Conservation (phyloP, 768 basidiomycete genomes). For the Sarcomyxa edulis region DNA sequence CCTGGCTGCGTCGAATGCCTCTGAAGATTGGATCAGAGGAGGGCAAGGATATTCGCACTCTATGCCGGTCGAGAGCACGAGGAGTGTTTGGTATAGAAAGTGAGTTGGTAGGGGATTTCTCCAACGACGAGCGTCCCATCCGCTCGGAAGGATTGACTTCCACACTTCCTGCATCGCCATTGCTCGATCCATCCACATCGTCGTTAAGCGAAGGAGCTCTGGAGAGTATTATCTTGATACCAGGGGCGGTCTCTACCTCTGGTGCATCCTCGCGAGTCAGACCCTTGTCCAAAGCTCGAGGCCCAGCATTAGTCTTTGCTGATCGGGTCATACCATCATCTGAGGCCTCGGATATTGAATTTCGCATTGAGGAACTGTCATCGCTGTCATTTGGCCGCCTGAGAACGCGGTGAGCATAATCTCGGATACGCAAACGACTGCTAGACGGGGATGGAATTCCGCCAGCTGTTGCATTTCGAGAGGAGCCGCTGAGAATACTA, state of each 20-base stretch:
- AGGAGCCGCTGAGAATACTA: slow-evolving; percentile 34
- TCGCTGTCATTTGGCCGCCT: slow-evolving; percentile 36
- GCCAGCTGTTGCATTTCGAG: slow-evolving; percentile 15
- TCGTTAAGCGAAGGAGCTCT: slow-evolving; percentile 1
- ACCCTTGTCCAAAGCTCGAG: too few relatives aligned
- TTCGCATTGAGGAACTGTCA: slow-evolving; percentile 37
- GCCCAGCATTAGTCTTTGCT: too few relatives aligned
- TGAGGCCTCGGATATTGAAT: slow-evolving; percentile 39
- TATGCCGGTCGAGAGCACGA: slow-evolving; percentile 8
- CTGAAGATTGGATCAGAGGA: slow-evolving; percentile 17
- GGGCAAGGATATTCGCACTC: slow-evolving; percentile 21
- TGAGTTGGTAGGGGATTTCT: not conserved
- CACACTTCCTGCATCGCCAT: not conserved
- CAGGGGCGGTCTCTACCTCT: not conserved
- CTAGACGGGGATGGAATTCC: slow-evolving; percentile 35
- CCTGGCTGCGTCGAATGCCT: slow-evolving; percentile 20
- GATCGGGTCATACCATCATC: too few relatives aligned
- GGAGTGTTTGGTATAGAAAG: not conserved
- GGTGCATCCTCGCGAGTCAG: not conserved
- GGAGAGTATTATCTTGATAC: slow-evolving; percentile 7
- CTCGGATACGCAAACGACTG: slow-evolving; percentile 34
- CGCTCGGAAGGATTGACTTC: not conserved
- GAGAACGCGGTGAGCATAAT: slow-evolving; percentile 28
- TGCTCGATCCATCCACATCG: not conserved
- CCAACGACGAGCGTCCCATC: not conserved